These are phyloP conservation scores for Penicillium canariense DNA, from an alignment of 495 filamentous ascomycete species.

Conservation along the genomic window DNA sequence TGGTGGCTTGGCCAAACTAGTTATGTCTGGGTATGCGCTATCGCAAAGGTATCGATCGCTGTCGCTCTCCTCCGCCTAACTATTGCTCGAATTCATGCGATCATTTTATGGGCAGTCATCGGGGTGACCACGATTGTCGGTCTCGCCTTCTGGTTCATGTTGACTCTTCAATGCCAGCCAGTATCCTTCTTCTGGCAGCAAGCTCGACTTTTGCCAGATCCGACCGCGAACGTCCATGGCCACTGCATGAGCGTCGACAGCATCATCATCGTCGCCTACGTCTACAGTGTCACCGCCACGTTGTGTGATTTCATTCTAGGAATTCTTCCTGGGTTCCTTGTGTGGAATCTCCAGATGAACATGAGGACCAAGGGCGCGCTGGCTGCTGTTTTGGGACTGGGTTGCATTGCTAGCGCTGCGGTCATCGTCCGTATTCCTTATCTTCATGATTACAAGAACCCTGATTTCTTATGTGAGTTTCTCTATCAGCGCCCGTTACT, in stretches of 20 bases:
- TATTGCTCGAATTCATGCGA: conserved; percentile 16
- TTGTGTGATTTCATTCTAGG: conserved; percentile 42
- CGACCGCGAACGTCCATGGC: conserved; percentile 18
- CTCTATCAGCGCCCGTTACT: background rate
- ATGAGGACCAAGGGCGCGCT: conserved; percentile 34
- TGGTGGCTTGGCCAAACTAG: conserved; percentile 40
- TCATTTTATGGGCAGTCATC: conserved; percentile 33
- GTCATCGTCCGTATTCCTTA: conserved; percentile 11
- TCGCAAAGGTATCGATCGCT: conserved; percentile 36
- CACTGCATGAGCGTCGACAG: conserved; percentile 32
- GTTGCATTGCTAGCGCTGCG: conserved; percentile 29
- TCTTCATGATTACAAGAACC: conserved; percentile 17
- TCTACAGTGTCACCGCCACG: conserved; percentile 43
- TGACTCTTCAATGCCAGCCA: conserved; percentile 44
- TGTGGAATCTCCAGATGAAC: conserved; percentile 42
- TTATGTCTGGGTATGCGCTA: conserved; percentile 29
- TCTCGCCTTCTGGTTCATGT: conserved; percentile 39
- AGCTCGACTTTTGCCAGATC: conserved; percentile 4
- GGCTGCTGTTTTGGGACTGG: conserved; percentile 40
- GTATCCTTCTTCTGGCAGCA: conserved; percentile 41
- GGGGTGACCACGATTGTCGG: conserved; percentile 27
- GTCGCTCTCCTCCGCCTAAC: conserved; percentile 38
- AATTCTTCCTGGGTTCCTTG: conserved; percentile 34
- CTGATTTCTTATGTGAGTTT: conserved; percentile 19
- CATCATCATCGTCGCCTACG: conserved; percentile 36